Evolutionary conservation across 805 yeast genomes (phyloP).

Genomic region (Teunomyces gatunensis): DNA sequence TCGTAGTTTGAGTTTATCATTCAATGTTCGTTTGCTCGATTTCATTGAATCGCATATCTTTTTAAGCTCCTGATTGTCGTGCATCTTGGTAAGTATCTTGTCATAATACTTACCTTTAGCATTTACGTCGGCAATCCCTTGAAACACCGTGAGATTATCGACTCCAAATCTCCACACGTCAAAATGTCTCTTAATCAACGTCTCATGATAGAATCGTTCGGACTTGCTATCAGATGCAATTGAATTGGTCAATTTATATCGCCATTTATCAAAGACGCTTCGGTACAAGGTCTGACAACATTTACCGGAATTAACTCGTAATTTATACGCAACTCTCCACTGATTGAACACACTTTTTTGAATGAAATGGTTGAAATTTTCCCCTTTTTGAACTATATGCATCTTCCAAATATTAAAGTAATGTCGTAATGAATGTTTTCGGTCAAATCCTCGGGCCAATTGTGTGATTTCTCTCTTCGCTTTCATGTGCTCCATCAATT

Average conservation of each 20-base stretch:
- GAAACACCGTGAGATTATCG: slow-evolving; percentile 6
- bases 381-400: background rate
- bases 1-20: slow-evolving; percentile 5
- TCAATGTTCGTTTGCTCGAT: background rate
- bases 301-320: background rate
- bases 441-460: slow-evolving; percentile 10
- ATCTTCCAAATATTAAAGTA: slow-evolving; percentile 16
- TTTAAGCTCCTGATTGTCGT: background rate
- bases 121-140: slow-evolving; percentile 17
- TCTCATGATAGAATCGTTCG: background rate
- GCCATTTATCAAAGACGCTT: slow-evolving; percentile 3
- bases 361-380: background rate
- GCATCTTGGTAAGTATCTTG: slow-evolving; percentile 1
- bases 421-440: background rate
- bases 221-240: slow-evolving; percentile 2
- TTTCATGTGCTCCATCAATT: slow-evolving; percentile 13
- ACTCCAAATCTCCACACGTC: background rate
- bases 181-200: slow-evolving; percentile 7
- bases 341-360: slow-evolving; percentile 1
- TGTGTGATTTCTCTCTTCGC: slow-evolving; percentile 5
- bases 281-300: background rate
- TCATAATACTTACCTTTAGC: slow-evolving; percentile 20
- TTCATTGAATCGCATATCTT: background rate
- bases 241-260: background rate
- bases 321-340: slow-evolving; percentile 1